Base-by-base conservation (phyloP, 2,329 filamentous ascomycete species). In the Aspergillus neoniger region DNA sequence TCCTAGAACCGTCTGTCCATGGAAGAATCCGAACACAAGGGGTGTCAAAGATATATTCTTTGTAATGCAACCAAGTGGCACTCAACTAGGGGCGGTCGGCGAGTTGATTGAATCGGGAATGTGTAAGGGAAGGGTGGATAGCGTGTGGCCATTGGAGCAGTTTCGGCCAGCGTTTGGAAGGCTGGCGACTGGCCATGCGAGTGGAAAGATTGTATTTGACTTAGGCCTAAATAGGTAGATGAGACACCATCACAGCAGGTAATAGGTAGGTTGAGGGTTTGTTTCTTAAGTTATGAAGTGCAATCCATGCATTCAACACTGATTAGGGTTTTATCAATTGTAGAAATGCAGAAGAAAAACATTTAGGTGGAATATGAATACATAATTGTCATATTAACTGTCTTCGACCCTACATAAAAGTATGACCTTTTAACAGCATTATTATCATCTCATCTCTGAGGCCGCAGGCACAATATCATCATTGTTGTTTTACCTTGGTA, bases 181-280 rank as follows among this genome's bases (percentile, higher is more conserved):
- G 19, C 49, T 79, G 36, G 74, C 76, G 44, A 68, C 70, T 32
- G 77, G 79, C 1, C 75, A 79, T 66, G 71, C 76, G 1, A 76
- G 69, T 53, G 80, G 79, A 2, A 82, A 82, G 67, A 74, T 81
- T 19, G 72, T 81, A 1, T 60, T 79, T 38, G 73, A 74, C 60
- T 60, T 74, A 47, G 43, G 21, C 10, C 50, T 66, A 47, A 64
- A 66, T 50, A 25, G 53, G 28, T 38, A 51, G 21, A 10, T 4
- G 28, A 30, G 28, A 30, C 28, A 4, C 10, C 28, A 12, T 30
- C 4, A 10, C 28, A 30, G 28, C 28, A 28, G 28, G 10, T 30
- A 4, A 30, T 12, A 30, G 28, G 28, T 30, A 12, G 28, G 28
- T 10, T 5, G 28, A 12, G 1, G 28, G 28, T 30, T 30, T 30